Conservation (phyloP, 305 asterid species). For the Ruellia speciosa region DNA sequence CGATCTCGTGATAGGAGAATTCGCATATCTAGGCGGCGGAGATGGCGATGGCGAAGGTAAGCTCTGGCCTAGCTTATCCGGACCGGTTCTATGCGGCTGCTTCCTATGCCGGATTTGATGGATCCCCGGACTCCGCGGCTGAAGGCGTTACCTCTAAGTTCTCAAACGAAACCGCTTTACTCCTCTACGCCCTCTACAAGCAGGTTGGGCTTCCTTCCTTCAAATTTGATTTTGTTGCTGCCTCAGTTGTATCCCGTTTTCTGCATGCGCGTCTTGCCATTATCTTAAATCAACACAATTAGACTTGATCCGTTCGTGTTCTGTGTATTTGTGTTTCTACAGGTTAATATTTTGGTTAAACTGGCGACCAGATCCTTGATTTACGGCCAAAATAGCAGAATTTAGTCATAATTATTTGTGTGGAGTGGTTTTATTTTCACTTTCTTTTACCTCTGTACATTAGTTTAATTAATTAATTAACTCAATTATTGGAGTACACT, state of each 20-base stretch:
- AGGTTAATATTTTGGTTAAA: not conserved
- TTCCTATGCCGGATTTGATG: constrained; percentile 73
- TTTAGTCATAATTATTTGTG: not conserved
- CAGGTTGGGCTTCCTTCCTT: constrained; percentile 41
- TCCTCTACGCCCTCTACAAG: constrained; percentile 82
- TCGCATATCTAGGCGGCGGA: constrained; percentile 25
- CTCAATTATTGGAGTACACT: not conserved
- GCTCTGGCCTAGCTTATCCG: constrained; percentile 88
- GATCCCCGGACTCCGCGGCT: constrained; percentile 58
- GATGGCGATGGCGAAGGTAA: constrained; percentile 57
- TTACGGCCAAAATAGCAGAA: not conserved
- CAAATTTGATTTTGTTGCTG: constrained; percentile 5
- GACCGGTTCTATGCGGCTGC: constrained; percentile 93
- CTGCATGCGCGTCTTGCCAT: not conserved
- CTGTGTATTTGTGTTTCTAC: not conserved
- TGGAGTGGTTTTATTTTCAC: not conserved
- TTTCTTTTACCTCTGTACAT: not conserved
- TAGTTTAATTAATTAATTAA: not conserved
- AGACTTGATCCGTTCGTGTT: constrained; percentile 1
- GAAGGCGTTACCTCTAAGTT: constrained; percentile 69
- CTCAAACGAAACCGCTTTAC: constrained; percentile 71
- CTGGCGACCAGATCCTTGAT: not conserved
- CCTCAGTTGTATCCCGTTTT: not conserved
- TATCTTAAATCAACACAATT: constrained; percentile 6
- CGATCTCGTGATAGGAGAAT: not conserved